These are phyloP conservation scores for Sporopachydermia lactativora DNA, from an alignment of 805 yeast genomes.

Conservation along the genomic window DNA sequence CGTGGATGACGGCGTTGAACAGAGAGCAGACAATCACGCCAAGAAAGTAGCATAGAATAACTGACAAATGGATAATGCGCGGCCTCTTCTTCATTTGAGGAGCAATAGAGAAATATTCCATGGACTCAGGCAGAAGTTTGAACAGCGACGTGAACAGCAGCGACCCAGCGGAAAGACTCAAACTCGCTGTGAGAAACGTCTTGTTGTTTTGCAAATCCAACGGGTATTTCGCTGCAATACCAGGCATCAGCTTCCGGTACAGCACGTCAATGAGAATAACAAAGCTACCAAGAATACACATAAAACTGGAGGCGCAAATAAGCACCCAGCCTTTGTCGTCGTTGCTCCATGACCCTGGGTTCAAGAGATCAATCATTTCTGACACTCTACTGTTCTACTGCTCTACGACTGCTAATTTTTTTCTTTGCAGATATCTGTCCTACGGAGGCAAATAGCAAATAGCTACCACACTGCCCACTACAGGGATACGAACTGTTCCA, in stretches of 20 bases:
- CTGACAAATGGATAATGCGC: constrained; percentile 21
- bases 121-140: constrained; percentile 60
- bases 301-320: constrained; percentile 47
- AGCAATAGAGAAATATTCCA: constrained; percentile 26
- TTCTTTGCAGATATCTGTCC: too few relatives aligned
- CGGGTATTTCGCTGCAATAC: constrained; percentile 24
- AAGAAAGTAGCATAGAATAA: constrained; percentile 31
- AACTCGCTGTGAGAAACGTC: constrained; percentile 53
- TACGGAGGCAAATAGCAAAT: too few relatives aligned
- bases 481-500: too few relatives aligned
- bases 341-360: too few relatives aligned
- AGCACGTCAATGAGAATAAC: constrained; percentile 48
- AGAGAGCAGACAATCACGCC: constrained; percentile 51
- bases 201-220: constrained; percentile 48
- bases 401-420: too few relatives aligned
- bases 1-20: constrained; percentile 55
- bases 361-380: too few relatives aligned
- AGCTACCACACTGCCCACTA: too few relatives aligned
- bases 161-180: constrained; percentile 74
- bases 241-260: constrained; percentile 30
- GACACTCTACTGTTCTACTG: too few relatives aligned
- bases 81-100: constrained; percentile 13
- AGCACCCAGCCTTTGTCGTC: constrained; percentile 44
- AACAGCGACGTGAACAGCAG: constrained; percentile 66
- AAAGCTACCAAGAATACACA: constrained; percentile 60